Percentiles rank a stretch among this genome's conserved stretches.
Evolutionary conservation across 441 rosid species (phyloP).

Genomic region (Gossypium gossypioides): DNA sequence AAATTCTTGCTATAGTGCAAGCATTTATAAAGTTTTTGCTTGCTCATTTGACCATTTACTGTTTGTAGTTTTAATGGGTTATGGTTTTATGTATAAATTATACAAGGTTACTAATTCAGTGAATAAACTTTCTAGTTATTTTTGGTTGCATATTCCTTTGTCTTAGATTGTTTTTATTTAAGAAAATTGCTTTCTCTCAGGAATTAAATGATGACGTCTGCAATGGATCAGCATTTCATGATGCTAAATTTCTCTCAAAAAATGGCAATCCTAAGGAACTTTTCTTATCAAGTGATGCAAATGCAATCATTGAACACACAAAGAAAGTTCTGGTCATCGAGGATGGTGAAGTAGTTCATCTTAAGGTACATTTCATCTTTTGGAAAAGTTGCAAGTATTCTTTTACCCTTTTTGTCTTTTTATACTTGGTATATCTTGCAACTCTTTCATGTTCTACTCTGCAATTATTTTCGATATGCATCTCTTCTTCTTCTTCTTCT

Average conservation of each 20-base stretch:
- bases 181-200: conserved; percentile 24
- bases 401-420: neutral
- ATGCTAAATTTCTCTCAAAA: conserved; percentile 46
- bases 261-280: conserved; percentile 68
- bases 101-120: neutral
- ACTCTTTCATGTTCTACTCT: neutral
- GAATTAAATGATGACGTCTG: conserved; percentile 40
- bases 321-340: conserved; percentile 81
- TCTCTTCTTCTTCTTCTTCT: neutral
- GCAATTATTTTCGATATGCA: neutral
- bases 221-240: conserved; percentile 45
- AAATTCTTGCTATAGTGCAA: neutral
- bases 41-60: neutral
- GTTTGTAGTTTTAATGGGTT: neutral
- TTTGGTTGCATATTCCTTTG: neutral
- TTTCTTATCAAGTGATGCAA: conserved; percentile 83
- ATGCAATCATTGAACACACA: conserved; percentile 86
- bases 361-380: conserved; percentile 47
- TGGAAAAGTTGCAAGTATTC: neutral
- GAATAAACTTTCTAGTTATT: neutral
- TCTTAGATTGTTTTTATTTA: neutral
- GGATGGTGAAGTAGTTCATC: conserved; percentile 89
- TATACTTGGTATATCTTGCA: neutral
- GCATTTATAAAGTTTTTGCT: neutral
- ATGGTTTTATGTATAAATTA: neutral